Evolutionary conservation across 129 eudicot genomes (phyloP), one percentile per base, ranked within the genome.

Genomic region (Apium graveolens): DNA sequence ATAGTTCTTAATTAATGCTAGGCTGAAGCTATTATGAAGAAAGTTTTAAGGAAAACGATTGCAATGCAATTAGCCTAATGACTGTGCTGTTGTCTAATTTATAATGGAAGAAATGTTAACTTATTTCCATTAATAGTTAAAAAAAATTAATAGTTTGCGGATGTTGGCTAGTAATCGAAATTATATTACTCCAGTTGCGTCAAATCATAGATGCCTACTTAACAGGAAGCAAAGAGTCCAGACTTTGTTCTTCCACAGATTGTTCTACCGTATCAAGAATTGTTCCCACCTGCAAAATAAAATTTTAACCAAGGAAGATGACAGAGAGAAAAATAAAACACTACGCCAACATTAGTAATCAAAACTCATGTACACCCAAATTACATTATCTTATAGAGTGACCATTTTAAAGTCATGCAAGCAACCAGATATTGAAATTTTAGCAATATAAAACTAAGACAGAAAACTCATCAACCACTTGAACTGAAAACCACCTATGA

Each of bases 211-310:
- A 80, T 27, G 72, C 88, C 49, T 87, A 82, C 90, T 78, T 78
- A 39, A 75, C 24, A 5, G 86, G 72, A 73, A 26, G 48, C 63
- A 87, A 48, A 11, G 81, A 83, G 69, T 87, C 90, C 79, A 87
- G 48, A 69, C 70, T 84, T 73, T 69, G 84, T 78, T 84, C 88
- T 78, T 84, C 88, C 79, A 80, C 84, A 73, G 77, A 83, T 72
- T 87, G 86, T 80, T 84, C 88, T 35, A 84, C 81, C 31, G 74
- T 82, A 75, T 87, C 88, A 70, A 87, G 85, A 77, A 75, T 51
- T 48, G 79, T 74, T 65, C 90, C 90, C 48, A 72, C 88, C 90
- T 87, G 84, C 77, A 79, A 48, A 49, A 32, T 21, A 14, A 43
- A 81, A 76, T 27, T 29, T 37, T 7, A 55, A 55, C 76, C 0